These are phyloP conservation scores for Ramularia endophylla DNA, from an alignment of 2,329 filamentous ascomycete genomes.

Conservation along the genomic window DNA sequence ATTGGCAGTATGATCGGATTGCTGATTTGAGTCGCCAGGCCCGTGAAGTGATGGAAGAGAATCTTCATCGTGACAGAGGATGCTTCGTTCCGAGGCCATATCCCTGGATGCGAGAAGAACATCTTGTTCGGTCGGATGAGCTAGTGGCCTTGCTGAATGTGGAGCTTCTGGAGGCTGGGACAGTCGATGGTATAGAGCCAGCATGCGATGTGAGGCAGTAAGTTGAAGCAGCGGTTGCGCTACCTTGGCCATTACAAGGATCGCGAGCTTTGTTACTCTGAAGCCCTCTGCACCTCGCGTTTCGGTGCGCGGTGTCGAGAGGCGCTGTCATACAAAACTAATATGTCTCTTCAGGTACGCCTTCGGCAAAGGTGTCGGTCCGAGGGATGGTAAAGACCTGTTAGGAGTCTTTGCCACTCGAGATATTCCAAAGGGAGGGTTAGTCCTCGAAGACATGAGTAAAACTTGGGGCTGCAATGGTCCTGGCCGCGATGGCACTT, in stretches of 20 bases:
- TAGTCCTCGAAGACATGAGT: slow-evolving; percentile 21
- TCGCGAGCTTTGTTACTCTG: too few species aligned
- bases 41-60: slow-evolving; percentile 7
- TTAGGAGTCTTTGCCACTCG: slow-evolving; percentile 25
- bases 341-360: too few species aligned
- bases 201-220: slow-evolving; percentile 12
- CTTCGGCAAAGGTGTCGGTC: slow-evolving; percentile 13
- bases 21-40: slow-evolving; percentile 10
- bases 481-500: slow-evolving; percentile 8
- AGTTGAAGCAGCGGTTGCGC: too few species aligned
- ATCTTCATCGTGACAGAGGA: slow-evolving; percentile 17
- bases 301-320: too few species aligned
- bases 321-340: too few species aligned
- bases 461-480: slow-evolving; percentile 20
- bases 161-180: slow-evolving; percentile 13
- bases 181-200: slow-evolving; percentile 2
- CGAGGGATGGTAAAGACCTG: slow-evolving; percentile 15
- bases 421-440: slow-evolving; percentile 13
- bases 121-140: slow-evolving; percentile 9
- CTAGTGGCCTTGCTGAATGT: slow-evolving; percentile 8
- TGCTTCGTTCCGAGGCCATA: slow-evolving; percentile 19
- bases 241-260: too few species aligned
- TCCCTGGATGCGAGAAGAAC: slow-evolving; percentile 23
- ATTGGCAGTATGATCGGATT: slow-evolving; percentile 7
- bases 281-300: too few species aligned